phyloP scores from a whole-genome alignment of 108 stramenopile species.

The Skeletonema grethae region DNA sequence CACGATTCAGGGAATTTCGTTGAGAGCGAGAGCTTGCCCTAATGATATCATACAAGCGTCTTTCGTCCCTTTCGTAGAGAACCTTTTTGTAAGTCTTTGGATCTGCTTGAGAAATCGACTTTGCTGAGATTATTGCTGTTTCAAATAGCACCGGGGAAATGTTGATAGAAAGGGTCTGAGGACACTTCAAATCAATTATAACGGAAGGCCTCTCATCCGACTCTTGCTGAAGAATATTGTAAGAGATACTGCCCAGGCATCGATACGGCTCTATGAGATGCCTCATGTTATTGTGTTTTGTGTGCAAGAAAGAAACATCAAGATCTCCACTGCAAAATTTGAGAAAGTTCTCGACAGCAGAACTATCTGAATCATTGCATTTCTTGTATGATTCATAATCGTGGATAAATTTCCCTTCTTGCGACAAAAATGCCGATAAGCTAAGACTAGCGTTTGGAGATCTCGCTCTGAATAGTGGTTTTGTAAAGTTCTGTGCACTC shows the following conservation, averaged over 20 bases:
- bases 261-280: conserved; percentile 40
- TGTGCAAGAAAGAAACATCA: conserved; percentile 31
- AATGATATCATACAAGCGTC: conserved; percentile 9
- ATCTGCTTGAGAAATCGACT: conserved; percentile 20
- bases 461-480: conserved; percentile 23
- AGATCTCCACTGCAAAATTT: conserved; percentile 4
- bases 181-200: conserved; percentile 11
- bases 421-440: conserved; percentile 10
- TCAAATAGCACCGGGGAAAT: conserved; percentile 17
- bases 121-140: conserved; percentile 7
- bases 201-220: conserved; percentile 3
- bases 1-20: conserved; percentile 4
- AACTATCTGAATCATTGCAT: neutral
- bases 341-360: neutral
- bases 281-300: conserved; percentile 40
- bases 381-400: conserved; percentile 1
- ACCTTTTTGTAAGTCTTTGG: conserved; percentile 10
- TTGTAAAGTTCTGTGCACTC: conserved; percentile 21
- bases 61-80: conserved; percentile 14
- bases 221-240: conserved; percentile 12
- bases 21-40: neutral
- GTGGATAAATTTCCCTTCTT: conserved; percentile 12
- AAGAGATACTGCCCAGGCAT: conserved; percentile 14
- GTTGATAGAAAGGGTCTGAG: conserved; percentile 14
- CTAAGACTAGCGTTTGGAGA: neutral